phyloP scores from a whole-genome alignment of 192 early-diverging fungal genomes.

The Backusella circina region DNA sequence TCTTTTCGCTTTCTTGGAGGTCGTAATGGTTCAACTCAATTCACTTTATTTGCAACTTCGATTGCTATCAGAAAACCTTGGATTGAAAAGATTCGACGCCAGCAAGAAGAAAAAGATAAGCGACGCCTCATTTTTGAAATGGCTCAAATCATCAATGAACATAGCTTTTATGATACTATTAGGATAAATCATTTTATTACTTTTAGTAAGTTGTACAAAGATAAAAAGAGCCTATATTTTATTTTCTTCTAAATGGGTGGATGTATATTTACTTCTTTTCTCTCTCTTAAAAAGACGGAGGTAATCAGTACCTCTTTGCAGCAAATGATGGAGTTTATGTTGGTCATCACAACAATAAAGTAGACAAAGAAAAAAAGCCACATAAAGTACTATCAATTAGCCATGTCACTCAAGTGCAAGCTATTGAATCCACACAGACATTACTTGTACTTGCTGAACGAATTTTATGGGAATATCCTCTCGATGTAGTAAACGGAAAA shows the following conservation, averaged over 20 bases:
- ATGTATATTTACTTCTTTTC: not conserved
- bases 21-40: slow-evolving; percentile 44
- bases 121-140: slow-evolving; percentile 50
- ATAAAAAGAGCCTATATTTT: not conserved
- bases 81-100: slow-evolving; percentile 75
- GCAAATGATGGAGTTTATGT: slow-evolving; percentile 84
- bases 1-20: slow-evolving; percentile 70
- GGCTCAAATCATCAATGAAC: slow-evolving; percentile 38
- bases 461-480: slow-evolving; percentile 49
- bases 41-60: slow-evolving; percentile 73
- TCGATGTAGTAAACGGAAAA: slow-evolving; percentile 44
- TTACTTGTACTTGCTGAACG: slow-evolving; percentile 81
- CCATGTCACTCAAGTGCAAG: slow-evolving; percentile 81
- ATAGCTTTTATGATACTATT: slow-evolving; percentile 37
- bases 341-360: slow-evolving; percentile 41
- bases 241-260: not conserved
- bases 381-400: slow-evolving; percentile 56
- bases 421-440: slow-evolving; percentile 72
- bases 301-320: slow-evolving; percentile 67
- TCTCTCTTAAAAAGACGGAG: slow-evolving; percentile 28
- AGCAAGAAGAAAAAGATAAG: slow-evolving; percentile 46
- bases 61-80: slow-evolving; percentile 74
- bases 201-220: slow-evolving; percentile 34
- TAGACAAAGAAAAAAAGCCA: slow-evolving; percentile 38
- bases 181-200: slow-evolving; percentile 53